Evolutionary conservation across 331 rosid species (phyloP), one percentile per base, ranked within the genome.

Genomic region (Acacia pycnantha): DNA sequence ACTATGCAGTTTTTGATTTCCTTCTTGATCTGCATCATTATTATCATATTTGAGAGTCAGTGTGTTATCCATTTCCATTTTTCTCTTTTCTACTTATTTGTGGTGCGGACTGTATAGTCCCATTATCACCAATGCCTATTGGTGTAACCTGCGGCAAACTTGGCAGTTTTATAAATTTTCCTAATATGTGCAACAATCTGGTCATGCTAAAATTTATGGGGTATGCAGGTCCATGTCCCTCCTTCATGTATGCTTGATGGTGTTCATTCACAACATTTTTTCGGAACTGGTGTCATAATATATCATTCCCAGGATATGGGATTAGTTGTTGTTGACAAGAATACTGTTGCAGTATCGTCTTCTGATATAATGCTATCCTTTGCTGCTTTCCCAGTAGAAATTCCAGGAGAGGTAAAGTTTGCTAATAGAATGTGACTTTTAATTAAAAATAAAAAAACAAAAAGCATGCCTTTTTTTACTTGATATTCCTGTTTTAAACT

Each of bases 201-300:
- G 71, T 44, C 50, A 66, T 62, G 43, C 73, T 76, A 40, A 84
- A 80, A 61, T 47, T 31, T 84, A 26, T 85, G 79, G 77, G 78
- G 35, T 74, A 56, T 92, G 86, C 92, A 93, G 98, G 99, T 93
- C 85, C 94, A 93, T 81, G 97, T 95, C 77, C 98, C 99, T 79
- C 92, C 97, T 26, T 90, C 97, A 31, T 95, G 98, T 88, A 92
- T 93, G 99, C 98, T 93, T 37, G 98, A 95, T 81, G 98, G 99
- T 65, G 99, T 95, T 83, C 98, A 93, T 84, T 93, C 98, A 65
- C 97, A 89, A 82, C 96, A 92, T 74, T 95, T 92, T 89, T 91
- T 93, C 22, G 99, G 99, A 74, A 92, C 99, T 67, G 99, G 99
- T 81, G 97, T 93, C 73, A 88, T 95, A 66, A 85, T 95, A 73